Evolutionary conservation across 2,329 filamentous ascomycete species (phyloP).

Genomic region (Sodiomyces alkalinus): DNA sequence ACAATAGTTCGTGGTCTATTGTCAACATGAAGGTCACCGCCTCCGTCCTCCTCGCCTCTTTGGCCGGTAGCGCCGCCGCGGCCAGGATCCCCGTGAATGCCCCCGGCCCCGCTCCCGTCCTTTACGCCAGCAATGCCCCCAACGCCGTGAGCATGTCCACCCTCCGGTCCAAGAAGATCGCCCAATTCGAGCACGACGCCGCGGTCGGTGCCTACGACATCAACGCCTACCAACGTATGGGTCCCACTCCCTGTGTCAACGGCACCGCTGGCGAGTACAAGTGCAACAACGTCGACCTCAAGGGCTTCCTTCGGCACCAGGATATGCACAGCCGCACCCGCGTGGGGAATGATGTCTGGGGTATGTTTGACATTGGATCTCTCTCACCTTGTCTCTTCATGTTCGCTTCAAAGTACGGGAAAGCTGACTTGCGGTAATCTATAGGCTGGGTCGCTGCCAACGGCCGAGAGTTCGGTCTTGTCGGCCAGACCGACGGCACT

Average conservation of each 20-base stretch:
- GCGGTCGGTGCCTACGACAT: not conserved
- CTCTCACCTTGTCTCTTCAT: no score
- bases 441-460: slow-evolving; percentile 4
- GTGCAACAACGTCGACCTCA: slow-evolving; percentile 20
- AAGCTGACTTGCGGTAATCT: no score
- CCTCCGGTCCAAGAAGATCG: not conserved
- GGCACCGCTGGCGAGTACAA: slow-evolving; percentile 19
- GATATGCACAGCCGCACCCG: slow-evolving; percentile 20
- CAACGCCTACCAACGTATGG: slow-evolving; percentile 1
- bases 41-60: not conserved
- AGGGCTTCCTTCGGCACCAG: slow-evolving; percentile 21
- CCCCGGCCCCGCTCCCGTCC: not conserved
- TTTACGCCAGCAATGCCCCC: not conserved
- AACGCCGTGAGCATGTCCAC: not conserved
- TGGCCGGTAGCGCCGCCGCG: slow-evolving; percentile 1
- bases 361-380: not conserved
- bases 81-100: not conserved
- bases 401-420: no score
- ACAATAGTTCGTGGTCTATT: no score
- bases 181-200: not conserved
- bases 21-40: not conserved
- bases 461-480: slow-evolving; percentile 32
- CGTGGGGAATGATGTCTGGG: slow-evolving; percentile 11
- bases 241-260: slow-evolving; percentile 12
- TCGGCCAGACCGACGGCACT: slow-evolving; percentile 33